Base-by-base conservation (phyloP, 108 stramenopile genomes). In the Discostella pseudostelligera region DNA sequence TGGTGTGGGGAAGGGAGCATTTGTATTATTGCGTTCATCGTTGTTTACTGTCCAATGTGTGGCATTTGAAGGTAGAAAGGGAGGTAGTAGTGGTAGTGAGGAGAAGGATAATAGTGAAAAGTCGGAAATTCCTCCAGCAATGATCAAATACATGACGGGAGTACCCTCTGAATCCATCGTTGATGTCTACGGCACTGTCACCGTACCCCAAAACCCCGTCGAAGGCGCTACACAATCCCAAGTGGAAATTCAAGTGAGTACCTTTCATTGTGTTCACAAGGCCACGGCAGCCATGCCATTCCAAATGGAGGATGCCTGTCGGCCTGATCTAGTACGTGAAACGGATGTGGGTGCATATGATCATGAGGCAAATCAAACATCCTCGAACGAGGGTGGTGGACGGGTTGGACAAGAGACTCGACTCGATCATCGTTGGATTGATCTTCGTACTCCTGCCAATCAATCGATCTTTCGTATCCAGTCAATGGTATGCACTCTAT, bases 401-500 rank as follows among this genome's bases (percentile, higher is more conserved):
- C 69, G 82, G 6, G 95, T 97, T 14, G 87, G 89, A 45, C 90
- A 94, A 70, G 94, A 97, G 67, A 86, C 88, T 8, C 83, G 96
- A 14, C 84, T 99, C 16, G 93, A 99, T 71, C 76, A 98, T 79
- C 91, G 99, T 11, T 98, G 97, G 96, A 84, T 99, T 32, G 98
- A 98, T 80, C 74, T 97, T 28, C 86, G 99, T 25, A 99, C 99
- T 12, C 98, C 96, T 17, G 97, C 98, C 45, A 98, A 99, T 70
- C 97, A 98, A 80, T 86, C 95, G 21, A 99, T 99, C 57, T 96
- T 99, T 79, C 86, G 97, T 36, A 84, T 99, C 44, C 93, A 96
- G 72, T 90, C 89, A 21, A 96, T 90, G 80, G 97, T 99, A 12
- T 97, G 97, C 62, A 79, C 85, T 21, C 67, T 96, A 17, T 99